phyloP scores from a whole-genome alignment of 2,329 filamentous ascomycete species.

The Triangularia setosa region DNA sequence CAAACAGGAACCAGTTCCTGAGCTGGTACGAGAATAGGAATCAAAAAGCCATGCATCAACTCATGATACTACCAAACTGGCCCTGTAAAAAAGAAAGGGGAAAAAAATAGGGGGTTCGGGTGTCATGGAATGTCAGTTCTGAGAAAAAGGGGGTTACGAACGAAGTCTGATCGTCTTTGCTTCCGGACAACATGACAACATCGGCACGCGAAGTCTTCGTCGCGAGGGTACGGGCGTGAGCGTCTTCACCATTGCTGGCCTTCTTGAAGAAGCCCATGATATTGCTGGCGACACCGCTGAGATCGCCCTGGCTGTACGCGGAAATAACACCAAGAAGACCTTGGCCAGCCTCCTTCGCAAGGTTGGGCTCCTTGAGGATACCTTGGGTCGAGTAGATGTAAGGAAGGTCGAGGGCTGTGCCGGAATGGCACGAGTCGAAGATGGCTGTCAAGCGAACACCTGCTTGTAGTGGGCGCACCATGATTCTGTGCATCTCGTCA shows the following conservation, averaged over 20 bases:
- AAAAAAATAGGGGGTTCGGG: conserved; percentile 8
- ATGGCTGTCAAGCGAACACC: conserved; percentile 60
- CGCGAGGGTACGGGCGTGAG: conserved; percentile 71
- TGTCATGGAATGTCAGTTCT: conserved; percentile 8
- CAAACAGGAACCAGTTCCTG: neutral
- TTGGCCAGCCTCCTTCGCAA: conserved; percentile 64
- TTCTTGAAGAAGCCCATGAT: conserved; percentile 86
- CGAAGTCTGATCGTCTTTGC: conserved; percentile 94
- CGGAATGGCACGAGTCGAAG: conserved; percentile 65
- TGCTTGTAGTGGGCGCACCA: conserved; percentile 54
- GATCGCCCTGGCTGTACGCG: conserved; percentile 65
- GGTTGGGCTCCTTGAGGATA: conserved; percentile 64
- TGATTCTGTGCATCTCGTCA: conserved; percentile 76
- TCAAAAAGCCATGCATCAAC: neutral
- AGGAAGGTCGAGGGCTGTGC: conserved; percentile 61
- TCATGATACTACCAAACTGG: neutral
- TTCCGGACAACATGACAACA: conserved; percentile 96
- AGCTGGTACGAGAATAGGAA: neutral
- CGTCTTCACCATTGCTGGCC: conserved; percentile 75
- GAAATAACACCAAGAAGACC: conserved; percentile 58
- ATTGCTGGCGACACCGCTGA: conserved; percentile 75
- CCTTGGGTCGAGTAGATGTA: conserved; percentile 68
- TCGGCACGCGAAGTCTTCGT: conserved; percentile 95
- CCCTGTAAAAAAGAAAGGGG: neutral
- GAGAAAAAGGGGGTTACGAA: conserved; percentile 47